Base-by-base conservation (phyloP, 805 yeast species). In the Metschnikowia lachancei region DNA sequence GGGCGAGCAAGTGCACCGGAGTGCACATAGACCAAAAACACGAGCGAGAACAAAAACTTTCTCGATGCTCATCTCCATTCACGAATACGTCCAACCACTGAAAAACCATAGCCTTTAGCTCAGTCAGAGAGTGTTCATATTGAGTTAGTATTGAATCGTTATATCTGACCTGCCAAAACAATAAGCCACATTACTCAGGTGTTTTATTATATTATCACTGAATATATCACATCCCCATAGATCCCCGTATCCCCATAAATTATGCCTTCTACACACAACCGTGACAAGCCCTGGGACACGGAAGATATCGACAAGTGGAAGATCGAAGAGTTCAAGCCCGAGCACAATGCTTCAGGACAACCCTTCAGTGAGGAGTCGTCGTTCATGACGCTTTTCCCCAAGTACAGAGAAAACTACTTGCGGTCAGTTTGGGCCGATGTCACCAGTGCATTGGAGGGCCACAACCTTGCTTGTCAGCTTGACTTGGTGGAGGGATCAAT, bases 241-340 rank as follows among this genome's bases (percentile, higher is more conserved):
- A n/a, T n/a, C n/a, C n/a, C n/a, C n/a, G n/a, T n/a, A n/a, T n/a
- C n/a, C n/a, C n/a, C 17, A 19, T 13, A 17, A 47, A 59, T 52
- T 36, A 92, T 92, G 99, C 89, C 85, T 19, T 88, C 97, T 1
- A 88, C 95, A 39, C 91, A 92, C 66, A 88, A 94, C 66, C 84
- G 82, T 61, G 98, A 94, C 59, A 92, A 92, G 67, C 98, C 98
- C 43, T 91, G 98, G 98, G 98, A 91, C 63, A 91, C 96, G 10
- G 88, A 86, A 17, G 97, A 90, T 57, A 83, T 91, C 47, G 96
- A 91, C 64, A 91, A 92, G 65, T 92, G 99, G 99, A 74, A 78
- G 57, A 74, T 82, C 30, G 96, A 88, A 30, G 95, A 89, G 47
- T 94, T 94, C 74, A 85, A 77, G 55, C 88, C 89, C 1, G 96